Evolutionary conservation across 164 flowering plant species (phyloP).

Genomic region (Berberis vulgaris): DNA sequence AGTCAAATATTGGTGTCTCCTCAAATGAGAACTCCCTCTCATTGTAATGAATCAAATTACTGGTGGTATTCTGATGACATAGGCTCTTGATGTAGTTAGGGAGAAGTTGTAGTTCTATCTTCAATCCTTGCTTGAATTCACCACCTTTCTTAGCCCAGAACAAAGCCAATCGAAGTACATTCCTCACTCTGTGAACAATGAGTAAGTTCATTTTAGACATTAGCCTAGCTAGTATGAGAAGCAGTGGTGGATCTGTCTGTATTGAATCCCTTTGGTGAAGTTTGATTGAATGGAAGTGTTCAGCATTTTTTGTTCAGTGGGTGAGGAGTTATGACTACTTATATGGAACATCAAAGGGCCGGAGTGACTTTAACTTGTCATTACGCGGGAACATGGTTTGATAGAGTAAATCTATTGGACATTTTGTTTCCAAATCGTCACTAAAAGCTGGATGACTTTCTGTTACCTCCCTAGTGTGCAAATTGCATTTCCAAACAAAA

Average conservation of each 20-base stretch:
- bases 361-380: too few species aligned
- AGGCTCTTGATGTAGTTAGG: constrained; percentile 39
- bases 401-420: too few species aligned
- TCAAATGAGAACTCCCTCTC: constrained; percentile 83
- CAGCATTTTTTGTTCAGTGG: too few species aligned
- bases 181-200: constrained; percentile 51
- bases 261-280: too few species aligned
- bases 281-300: too few species aligned
- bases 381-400: too few species aligned
- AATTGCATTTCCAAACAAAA: too few species aligned
- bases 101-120: constrained; percentile 36
- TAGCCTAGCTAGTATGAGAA: background rate
- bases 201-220: constrained; percentile 29
- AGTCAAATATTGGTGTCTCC: constrained; percentile 54
- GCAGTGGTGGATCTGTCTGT: background rate
- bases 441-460: too few species aligned
- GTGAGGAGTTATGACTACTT: too few species aligned
- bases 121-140: constrained; percentile 34
- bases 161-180: constrained; percentile 48
- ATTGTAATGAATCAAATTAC: constrained; percentile 25
- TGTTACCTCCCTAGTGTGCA: too few species aligned
- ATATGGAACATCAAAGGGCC: too few species aligned
- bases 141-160: constrained; percentile 80
- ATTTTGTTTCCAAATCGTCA: too few species aligned
- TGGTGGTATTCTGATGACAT: constrained; percentile 8